These are phyloP conservation scores for Tulasnella sp. DNA, from an alignment of 768 basidiomycete species.

Conservation along the genomic window DNA sequence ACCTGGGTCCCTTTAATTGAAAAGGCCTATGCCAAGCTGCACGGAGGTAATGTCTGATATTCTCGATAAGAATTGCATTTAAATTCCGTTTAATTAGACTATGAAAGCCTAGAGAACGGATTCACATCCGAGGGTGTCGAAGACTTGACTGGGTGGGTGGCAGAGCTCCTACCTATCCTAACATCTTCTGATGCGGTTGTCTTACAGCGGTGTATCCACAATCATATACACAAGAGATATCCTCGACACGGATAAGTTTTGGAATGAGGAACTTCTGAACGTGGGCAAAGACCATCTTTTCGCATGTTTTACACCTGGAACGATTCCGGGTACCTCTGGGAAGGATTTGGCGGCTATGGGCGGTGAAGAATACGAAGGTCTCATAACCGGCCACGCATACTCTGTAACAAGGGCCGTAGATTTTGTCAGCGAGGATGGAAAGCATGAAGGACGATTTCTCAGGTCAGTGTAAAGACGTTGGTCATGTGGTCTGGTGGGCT, in stretches of 20 bases:
- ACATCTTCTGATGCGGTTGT: background rate
- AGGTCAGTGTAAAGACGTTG: background rate
- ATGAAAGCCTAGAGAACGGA: constrained; percentile 39
- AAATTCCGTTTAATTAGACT: constrained; percentile 46
- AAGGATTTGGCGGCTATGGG: constrained; percentile 31
- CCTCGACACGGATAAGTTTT: constrained; percentile 44
- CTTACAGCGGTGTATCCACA: constrained; percentile 8
- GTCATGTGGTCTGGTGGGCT: background rate
- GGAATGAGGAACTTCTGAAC: constrained; percentile 45
- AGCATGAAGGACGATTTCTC: background rate
- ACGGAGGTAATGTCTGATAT: constrained; percentile 40
- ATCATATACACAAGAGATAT: constrained; percentile 37
- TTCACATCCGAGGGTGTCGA: constrained; percentile 45
- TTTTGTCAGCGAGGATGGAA: constrained; percentile 20
- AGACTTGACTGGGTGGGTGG: constrained; percentile 48
- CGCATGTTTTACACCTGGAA: constrained; percentile 39
- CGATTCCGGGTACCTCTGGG: constrained; percentile 32
- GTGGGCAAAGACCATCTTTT: constrained; percentile 46
- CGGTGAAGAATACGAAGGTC: constrained; percentile 35
- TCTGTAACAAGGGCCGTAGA: constrained; percentile 42
- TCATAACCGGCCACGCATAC: constrained; percentile 36
- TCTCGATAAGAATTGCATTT: constrained; percentile 20
- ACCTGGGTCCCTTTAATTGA: constrained; percentile 55
- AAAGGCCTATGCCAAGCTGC: constrained; percentile 52
- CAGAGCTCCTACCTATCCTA: background rate